Conservation (phyloP, 768 basidiomycete species). For the Crucibulum laeve region DNA sequence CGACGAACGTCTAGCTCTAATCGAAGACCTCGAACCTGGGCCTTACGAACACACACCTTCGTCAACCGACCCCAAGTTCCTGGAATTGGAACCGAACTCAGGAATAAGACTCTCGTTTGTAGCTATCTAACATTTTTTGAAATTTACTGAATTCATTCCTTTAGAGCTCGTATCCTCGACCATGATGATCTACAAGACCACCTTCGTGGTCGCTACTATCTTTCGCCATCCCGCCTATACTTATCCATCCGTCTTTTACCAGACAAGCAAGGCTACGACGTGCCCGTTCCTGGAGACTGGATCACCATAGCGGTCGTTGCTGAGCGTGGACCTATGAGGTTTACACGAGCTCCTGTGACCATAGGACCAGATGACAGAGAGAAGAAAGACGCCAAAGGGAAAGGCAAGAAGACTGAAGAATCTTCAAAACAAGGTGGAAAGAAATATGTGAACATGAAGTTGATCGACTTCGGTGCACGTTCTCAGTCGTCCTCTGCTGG, state of each 20-base stretch:
- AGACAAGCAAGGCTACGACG: slow-evolving; percentile 81
- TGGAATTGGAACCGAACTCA: slow-evolving; percentile 86
- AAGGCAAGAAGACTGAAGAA: slow-evolving; percentile 27
- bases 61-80: slow-evolving; percentile 71
- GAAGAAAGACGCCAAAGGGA: slow-evolving; percentile 30
- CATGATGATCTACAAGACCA: slow-evolving; percentile 80
- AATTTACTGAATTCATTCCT: slow-evolving; percentile 4
- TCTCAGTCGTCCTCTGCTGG: slow-evolving; percentile 52
- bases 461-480: slow-evolving; percentile 75
- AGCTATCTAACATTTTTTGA: slow-evolving; percentile 3
- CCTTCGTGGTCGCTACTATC: slow-evolving; percentile 77
- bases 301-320: slow-evolving; percentile 95
- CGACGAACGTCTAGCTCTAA: slow-evolving; percentile 63
- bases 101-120: slow-evolving; percentile 80
- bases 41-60: slow-evolving; percentile 72
- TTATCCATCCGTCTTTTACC: slow-evolving; percentile 74
- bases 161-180: slow-evolving; percentile 66
- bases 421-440: slow-evolving; percentile 50
- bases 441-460: slow-evolving; percentile 83
- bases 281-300: slow-evolving; percentile 92
- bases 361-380: slow-evolving; percentile 40
- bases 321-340: slow-evolving; percentile 77
- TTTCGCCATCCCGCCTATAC: slow-evolving; percentile 88
- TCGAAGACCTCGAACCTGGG: slow-evolving; percentile 76
- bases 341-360: slow-evolving; percentile 63